Evolutionary conservation across 768 basidiomycete genomes (phyloP), one percentile per base, ranked within the genome.

Genomic region (Porpolomopsis calyptriformis): DNA sequence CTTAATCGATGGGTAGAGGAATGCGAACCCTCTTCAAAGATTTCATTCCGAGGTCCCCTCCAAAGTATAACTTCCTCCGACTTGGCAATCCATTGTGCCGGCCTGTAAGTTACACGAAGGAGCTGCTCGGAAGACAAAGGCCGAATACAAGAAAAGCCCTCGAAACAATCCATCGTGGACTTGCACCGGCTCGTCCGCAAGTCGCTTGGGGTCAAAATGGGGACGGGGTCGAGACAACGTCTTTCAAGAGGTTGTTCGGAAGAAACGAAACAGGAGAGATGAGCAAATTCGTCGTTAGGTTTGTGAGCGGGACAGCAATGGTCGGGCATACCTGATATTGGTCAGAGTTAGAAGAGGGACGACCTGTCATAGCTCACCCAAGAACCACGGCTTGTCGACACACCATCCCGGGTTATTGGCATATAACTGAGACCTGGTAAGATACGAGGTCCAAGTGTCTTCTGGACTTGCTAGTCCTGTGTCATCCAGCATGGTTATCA

Each of bases 401-500:
- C 85, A 88, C 85, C 85, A 88, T 12, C 85, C 85, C 3, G 63
- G 54, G 22, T 44, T 46, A 24, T 40, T 43, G 29, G 29, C 34
- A 29, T 35, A 31, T 42, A 43, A 18, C 36, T 23, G 35, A 43
- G 38, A 60, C 54, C 27, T 49, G 11, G 52, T 55, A 9, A 84
- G 64, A 55, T 74, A 73, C 7, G 57, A 36, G 16, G 60, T 58
- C 85, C 82, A 82, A 0, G 57, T 47, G 53, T 74, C 64, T 23
- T 48, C 42, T 29, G 52, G 26, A 42, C 57, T 50, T 31, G 51
- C 66, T 27, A 89, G 64, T 0, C 63, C 40, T 1, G 63, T 60
- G 58, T 91, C 89, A 49, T 90, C 84, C 18, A 91, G 54, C 37
- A 68, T 62, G 3, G 76, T 78, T 40, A 92, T 68, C 4, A 89